These are phyloP conservation scores for Lachnellula suecica DNA, from an alignment of 2,329 filamentous ascomycete genomes.

Conservation along the genomic window DNA sequence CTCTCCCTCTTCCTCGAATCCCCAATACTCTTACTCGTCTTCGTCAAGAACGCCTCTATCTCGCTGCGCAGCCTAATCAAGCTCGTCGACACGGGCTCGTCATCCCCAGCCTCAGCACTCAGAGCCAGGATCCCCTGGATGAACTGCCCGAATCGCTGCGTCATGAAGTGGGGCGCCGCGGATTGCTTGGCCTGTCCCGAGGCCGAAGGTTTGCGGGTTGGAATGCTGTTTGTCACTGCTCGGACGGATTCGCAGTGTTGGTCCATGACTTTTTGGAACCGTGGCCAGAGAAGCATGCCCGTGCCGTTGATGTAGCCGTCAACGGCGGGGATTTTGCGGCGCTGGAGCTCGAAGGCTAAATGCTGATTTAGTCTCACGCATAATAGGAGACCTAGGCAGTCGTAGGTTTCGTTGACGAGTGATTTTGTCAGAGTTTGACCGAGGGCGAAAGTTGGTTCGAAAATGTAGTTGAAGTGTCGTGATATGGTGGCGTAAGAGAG, in stretches of 20 bases:
- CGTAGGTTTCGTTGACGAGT: slow-evolving; percentile 74
- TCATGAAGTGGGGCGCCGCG: slow-evolving; percentile 85
- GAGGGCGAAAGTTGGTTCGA: slow-evolving; percentile 84
- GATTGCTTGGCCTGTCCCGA: slow-evolving; percentile 61
- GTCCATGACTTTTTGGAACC: slow-evolving; percentile 92
- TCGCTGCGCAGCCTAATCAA: slow-evolving; percentile 75
- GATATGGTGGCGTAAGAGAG: slow-evolving; percentile 76
- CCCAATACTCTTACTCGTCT: slow-evolving; percentile 71
- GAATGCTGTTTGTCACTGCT: slow-evolving; percentile 53
- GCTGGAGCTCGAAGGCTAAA: slow-evolving; percentile 89
- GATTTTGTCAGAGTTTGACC: slow-evolving; percentile 75
- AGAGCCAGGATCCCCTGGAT: slow-evolving; percentile 80
- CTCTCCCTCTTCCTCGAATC: slow-evolving; percentile 80
- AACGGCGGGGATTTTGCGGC: slow-evolving; percentile 82
- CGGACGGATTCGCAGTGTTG: slow-evolving; percentile 86
- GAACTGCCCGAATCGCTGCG: slow-evolving; percentile 93
- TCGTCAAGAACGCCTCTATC: slow-evolving; percentile 79
- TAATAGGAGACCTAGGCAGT: slow-evolving; percentile 84
- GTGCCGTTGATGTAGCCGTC: slow-evolving; percentile 93
- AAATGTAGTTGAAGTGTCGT: slow-evolving; percentile 82
- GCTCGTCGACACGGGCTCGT: slow-evolving; percentile 86
- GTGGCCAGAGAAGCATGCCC: slow-evolving; percentile 94
- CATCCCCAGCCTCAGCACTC: slow-evolving; percentile 87
- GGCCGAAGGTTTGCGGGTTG: slow-evolving; percentile 41
- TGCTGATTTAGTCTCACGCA: slow-evolving; percentile 93